A percentile compares a stretch with the other conserved stretches of the same genome.
These are phyloP conservation scores for Xanthoparmelia taractica DNA, from an alignment of 495 filamentous ascomycete species.

Conservation along the genomic window DNA sequence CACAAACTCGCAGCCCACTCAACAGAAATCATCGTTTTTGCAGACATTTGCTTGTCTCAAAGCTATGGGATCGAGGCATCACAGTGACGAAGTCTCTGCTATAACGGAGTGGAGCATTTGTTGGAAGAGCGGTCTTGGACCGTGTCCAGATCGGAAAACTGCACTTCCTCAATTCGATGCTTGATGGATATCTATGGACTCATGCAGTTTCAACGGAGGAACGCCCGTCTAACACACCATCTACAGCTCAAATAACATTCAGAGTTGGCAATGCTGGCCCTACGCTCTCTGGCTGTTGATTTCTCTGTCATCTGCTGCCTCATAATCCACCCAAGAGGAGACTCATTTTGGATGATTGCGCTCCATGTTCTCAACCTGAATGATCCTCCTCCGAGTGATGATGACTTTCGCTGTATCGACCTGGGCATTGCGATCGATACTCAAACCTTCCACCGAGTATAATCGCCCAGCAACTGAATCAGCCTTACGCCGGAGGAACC, in stretches of 20 bases:
- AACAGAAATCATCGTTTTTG: background rate
- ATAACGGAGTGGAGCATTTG: background rate
- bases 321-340: background rate
- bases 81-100: background rate
- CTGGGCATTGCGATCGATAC: background rate
- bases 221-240: background rate
- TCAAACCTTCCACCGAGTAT: background rate
- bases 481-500: background rate
- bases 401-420: background rate
- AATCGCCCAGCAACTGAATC: background rate
- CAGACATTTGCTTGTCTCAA: background rate
- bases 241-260: background rate
- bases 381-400: background rate
- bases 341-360: background rate
- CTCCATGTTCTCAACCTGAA: background rate
- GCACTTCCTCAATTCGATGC: background rate
- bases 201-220: background rate
- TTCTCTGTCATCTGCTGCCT: background rate
- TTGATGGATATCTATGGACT: background rate
- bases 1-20: background rate
- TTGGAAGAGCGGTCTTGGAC: too few relatives aligned
- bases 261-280: background rate
- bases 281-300: background rate
- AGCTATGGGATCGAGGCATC: background rate
- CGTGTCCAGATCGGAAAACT: too few relatives aligned